These are phyloP conservation scores for Blastobotrys persicus DNA, from an alignment of 1,139 yeast species.

Conservation along the genomic window DNA sequence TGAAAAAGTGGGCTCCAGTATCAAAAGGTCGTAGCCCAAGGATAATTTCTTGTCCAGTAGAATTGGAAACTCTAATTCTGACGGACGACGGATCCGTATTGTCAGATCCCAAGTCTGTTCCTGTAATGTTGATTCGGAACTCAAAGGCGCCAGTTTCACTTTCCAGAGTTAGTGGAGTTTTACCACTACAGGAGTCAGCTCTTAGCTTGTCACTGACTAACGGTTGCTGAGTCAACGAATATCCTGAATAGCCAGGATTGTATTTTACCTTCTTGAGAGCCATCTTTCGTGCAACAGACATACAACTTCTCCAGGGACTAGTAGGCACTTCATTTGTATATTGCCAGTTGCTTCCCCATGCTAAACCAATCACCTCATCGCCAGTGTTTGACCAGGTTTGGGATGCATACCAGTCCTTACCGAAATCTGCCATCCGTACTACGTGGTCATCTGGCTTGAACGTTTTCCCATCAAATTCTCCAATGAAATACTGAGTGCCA, in stretches of 20 bases:
- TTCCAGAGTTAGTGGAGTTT: slow-evolving; percentile 16
- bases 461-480: slow-evolving; percentile 41
- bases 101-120: neutral
- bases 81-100: neutral
- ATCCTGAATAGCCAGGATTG: slow-evolving; percentile 29
- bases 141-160: slow-evolving; percentile 4
- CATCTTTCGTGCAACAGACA: slow-evolving; percentile 36
- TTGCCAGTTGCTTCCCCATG: slow-evolving; percentile 45
- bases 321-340: slow-evolving; percentile 39
- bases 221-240: slow-evolving; percentile 27
- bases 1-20: neutral
- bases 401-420: slow-evolving; percentile 50
- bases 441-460: slow-evolving; percentile 35
- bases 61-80: slow-evolving; percentile 3
- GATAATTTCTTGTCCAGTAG: neutral
- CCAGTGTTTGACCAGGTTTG: slow-evolving; percentile 34
- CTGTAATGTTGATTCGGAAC: slow-evolving; percentile 1
- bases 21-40: neutral
- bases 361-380: slow-evolving; percentile 34
- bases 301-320: slow-evolving; percentile 36
- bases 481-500: slow-evolving; percentile 41
- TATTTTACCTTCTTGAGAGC: slow-evolving; percentile 30
- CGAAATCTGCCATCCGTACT: slow-evolving; percentile 36
- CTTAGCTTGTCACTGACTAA: slow-evolving; percentile 1
- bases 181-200: slow-evolving; percentile 12